phyloP scores from a whole-genome alignment of 805 yeast genomes.

The Starmerella vitae region DNA sequence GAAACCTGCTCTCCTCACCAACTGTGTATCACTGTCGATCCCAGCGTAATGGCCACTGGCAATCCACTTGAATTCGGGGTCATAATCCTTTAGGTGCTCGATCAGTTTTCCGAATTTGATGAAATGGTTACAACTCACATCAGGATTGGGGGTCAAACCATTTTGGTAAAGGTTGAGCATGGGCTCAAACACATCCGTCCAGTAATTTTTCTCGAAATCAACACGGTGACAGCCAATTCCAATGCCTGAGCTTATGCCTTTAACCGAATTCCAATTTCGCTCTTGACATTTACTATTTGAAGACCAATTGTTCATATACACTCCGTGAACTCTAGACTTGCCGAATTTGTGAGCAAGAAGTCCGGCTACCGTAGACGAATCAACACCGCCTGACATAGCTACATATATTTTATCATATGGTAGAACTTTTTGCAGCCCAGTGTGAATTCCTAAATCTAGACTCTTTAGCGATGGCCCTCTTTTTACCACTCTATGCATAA shows the following conservation, averaged over 20 bases:
- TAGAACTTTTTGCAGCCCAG: constrained; percentile 7
- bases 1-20: constrained; percentile 38
- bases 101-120: constrained; percentile 77
- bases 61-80: constrained; percentile 45
- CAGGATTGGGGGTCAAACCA: constrained; percentile 92
- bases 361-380: constrained; percentile 79
- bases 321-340: constrained; percentile 52
- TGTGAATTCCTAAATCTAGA: constrained; percentile 1
- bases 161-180: constrained; percentile 59
- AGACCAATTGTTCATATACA: constrained; percentile 90
- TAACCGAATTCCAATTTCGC: constrained; percentile 77
- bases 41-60: constrained; percentile 53
- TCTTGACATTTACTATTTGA: constrained; percentile 55
- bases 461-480: too few relatives aligned
- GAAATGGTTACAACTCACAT: constrained; percentile 69
- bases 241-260: constrained; percentile 44
- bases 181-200: constrained; percentile 86
- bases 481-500: too few relatives aligned
- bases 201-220: constrained; percentile 79
- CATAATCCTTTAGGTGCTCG: constrained; percentile 23
- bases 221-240: constrained; percentile 61
- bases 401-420: constrained; percentile 50
- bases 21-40: constrained; percentile 18
- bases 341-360: constrained; percentile 35
- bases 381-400: constrained; percentile 96